These are phyloP conservation scores for sweet orange (Citrus sinensis) DNA, from an alignment of 345 rosid species.

Conservation along the genomic window DVS_A1.0 CM039169.1:33195501-33196000, in stretches of 20 bases:
- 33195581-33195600: not conserved
- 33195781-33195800: too few relatives aligned
- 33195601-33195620: not conserved
- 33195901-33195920: not conserved
- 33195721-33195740: too few relatives aligned
- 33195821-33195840: too few relatives aligned
- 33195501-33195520: not conserved
- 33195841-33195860: too few relatives aligned
- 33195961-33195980: not conserved
- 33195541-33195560: not conserved
- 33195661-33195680: too few relatives aligned
- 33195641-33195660: not conserved
- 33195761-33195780: too few relatives aligned
- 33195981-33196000: not conserved
- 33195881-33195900: not conserved
- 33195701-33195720: too few relatives aligned
- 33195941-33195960: too few relatives aligned
- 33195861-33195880: not conserved
- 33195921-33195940: not conserved
- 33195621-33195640: not conserved
- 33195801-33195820: too few relatives aligned
- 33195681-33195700: too few relatives aligned
- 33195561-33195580: not conserved
- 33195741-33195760: accelerated
- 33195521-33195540: too few relatives aligned